phyloP scores from a whole-genome alignment of 306 rosid species.

The Lotus japonicus region DNA sequence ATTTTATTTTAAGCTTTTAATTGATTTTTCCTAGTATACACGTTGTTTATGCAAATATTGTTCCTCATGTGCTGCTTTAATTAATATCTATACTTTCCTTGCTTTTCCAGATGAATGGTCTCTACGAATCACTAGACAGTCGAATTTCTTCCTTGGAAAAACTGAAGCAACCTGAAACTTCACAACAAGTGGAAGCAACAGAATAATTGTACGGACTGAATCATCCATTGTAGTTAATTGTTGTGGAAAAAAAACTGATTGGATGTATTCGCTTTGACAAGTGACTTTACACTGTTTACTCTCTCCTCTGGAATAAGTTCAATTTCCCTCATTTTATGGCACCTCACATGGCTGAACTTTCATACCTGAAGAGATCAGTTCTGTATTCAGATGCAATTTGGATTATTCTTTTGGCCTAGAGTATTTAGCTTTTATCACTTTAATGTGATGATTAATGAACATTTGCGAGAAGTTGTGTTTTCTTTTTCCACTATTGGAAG shows the following conservation, averaged over 20 bases:
- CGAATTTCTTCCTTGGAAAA: slow-evolving; percentile 74
- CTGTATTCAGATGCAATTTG: slow-evolving; percentile 11
- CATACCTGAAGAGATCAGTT: slow-evolving; percentile 9
- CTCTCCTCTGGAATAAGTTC: slow-evolving; percentile 24
- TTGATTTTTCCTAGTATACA: too few relatives aligned
- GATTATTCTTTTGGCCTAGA: background rate
- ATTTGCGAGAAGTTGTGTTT: background rate
- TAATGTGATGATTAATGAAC: slow-evolving; percentile 5
- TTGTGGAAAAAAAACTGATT: slow-evolving; percentile 1
- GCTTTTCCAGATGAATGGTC: slow-evolving; percentile 58
- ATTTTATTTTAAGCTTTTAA: too few relatives aligned
- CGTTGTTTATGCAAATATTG: too few relatives aligned
- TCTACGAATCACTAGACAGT: slow-evolving; percentile 58
- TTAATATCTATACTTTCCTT: slow-evolving; percentile 5
- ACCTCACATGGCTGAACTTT: slow-evolving; percentile 10
- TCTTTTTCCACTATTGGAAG: background rate
- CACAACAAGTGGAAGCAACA: slow-evolving; percentile 48
- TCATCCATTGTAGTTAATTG: slow-evolving; percentile 13
- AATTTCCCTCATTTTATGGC: slow-evolving; percentile 18
- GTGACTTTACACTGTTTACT: slow-evolving; percentile 11
- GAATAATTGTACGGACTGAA: slow-evolving; percentile 32
- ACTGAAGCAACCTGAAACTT: slow-evolving; percentile 49
- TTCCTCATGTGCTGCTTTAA: background rate
- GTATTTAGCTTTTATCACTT: background rate
- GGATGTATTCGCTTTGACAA: slow-evolving; percentile 17